Base-by-base conservation (phyloP, 2,329 filamentous ascomycete genomes). In the Calonectria ilicicola region DNA sequence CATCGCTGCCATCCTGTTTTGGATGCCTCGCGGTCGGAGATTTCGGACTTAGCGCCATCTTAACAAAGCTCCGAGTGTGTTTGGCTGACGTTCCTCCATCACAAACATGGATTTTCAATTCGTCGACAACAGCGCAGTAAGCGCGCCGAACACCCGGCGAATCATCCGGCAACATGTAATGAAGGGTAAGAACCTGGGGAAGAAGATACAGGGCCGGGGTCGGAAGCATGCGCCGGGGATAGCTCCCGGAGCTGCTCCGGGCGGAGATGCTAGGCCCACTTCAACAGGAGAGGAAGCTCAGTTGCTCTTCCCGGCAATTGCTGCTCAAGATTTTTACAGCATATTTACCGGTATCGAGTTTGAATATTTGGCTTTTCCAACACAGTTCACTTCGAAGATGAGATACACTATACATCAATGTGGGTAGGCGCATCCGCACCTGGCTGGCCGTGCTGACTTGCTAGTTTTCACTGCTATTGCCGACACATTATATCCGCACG, bases 111-210 rank as follows among this genome's bases (percentile, higher is more conserved):
- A 58, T 12, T 78, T 78, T 40, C 73, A 77, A 14, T 78, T 78
- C 53, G 67, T 78, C 51, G 73, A 77, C 17, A 65, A 69, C 46
- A 71, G 67, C 4, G 65, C 66, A 2, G 23, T 51, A 27, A 58
- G 60, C 10, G 68, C 46, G 3, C 65, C 73, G 14, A 53, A 65
- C n/a, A 49, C 72, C 2, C 73, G 76, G 5, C 72, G 67, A 49
- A 69, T 69, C 0, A 78, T 78, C 51, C 76, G 76, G 21, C 71
- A 76, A 19, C 76, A 78, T 76, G 76, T 78, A 7, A 78, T 78
- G 76, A 78, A 77, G 64, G 76, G 76, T 27, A 78, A 73, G 58
- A 78, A 78, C 46, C 32, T 73, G 21, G 76, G 76, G 1, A 76
- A 69, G 9, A 78, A 38, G 32, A 75, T 78, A 27, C 62, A 69